Evolutionary conservation across 371 early-diverging fungal species (phyloP).

Genomic region (Umbelopsis sp.): DNA sequence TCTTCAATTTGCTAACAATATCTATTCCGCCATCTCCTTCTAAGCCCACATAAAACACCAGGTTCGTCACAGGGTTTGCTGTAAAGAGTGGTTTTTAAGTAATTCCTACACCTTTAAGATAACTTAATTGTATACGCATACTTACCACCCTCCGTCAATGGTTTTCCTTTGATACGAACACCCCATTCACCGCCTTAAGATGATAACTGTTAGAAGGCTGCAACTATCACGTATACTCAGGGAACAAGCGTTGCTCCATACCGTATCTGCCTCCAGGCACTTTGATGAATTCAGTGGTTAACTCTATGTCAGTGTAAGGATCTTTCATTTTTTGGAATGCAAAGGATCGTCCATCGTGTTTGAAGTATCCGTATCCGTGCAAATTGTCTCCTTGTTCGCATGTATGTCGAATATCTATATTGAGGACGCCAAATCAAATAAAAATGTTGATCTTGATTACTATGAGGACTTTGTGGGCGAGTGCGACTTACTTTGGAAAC

Average conservation of each 20-base stretch:
- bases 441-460: not conserved
- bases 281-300: conserved; percentile 87
- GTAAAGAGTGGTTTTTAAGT: not conserved
- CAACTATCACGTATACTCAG: conserved; percentile 1
- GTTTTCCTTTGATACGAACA: conserved; percentile 78
- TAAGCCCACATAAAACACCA: conserved; percentile 70
- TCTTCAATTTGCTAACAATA: conserved; percentile 42
- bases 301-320: conserved; percentile 62
- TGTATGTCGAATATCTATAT: conserved; percentile 77
- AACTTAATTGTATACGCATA: not conserved
- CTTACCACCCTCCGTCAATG: conserved; percentile 46
- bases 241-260: conserved; percentile 10
- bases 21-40: conserved; percentile 71
- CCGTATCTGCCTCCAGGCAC: conserved; percentile 63
- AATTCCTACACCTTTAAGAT: not conserved
- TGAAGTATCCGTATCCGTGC: conserved; percentile 83
- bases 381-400: conserved; percentile 88
- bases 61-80: conserved; percentile 36
- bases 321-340: conserved; percentile 83
- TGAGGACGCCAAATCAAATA: not conserved
- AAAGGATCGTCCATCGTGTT: conserved; percentile 85
- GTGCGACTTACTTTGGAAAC: conserved; percentile 53
- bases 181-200: conserved; percentile 83
- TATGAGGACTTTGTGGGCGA: no score
- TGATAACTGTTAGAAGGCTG: not conserved